Evolutionary conservation across 768 basidiomycete species (phyloP).

Genomic region (Mycena olivaceomarginata): DNA sequence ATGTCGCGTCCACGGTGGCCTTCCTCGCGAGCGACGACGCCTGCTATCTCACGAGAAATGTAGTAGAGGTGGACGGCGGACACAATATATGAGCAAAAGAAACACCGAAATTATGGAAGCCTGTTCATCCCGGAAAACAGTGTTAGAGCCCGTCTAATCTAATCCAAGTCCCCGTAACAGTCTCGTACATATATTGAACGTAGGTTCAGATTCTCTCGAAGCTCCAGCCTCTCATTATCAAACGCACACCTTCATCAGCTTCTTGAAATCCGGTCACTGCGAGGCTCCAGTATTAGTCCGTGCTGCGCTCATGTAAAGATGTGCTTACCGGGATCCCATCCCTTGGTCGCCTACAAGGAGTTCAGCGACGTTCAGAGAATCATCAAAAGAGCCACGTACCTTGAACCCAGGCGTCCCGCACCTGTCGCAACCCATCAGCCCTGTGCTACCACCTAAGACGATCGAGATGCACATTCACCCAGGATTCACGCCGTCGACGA

Average conservation of each 20-base stretch:
- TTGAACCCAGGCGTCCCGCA: conserved; percentile 83
- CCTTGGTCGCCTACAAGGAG: conserved; percentile 62
- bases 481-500: conserved; percentile 73
- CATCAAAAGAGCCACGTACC: conserved; percentile 57
- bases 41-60: conserved; percentile 30
- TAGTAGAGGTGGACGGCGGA: conserved; percentile 30
- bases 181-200: not conserved
- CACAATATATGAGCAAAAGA: conserved; percentile 2
- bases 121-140: not conserved
- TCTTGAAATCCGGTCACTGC: conserved; percentile 28
- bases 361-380: conserved; percentile 14
- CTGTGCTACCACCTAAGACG: not conserved
- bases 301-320: not conserved
- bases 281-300: not conserved
- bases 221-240: not conserved
- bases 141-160: too few species aligned
- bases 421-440: conserved; percentile 25
- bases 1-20: conserved; percentile 29
- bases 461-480: conserved; percentile 53
- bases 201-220: too few species aligned
- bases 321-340: conserved; percentile 75
- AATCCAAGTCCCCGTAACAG: not conserved
- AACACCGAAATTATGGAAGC: not conserved
- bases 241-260: conserved; percentile 24
- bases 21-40: conserved; percentile 33